A percentile compares a stretch with the other conserved stretches of the same genome.
Conservation (phyloP, 2,329 filamentous ascomycete genomes). For the Diplodia corticola region DNA sequence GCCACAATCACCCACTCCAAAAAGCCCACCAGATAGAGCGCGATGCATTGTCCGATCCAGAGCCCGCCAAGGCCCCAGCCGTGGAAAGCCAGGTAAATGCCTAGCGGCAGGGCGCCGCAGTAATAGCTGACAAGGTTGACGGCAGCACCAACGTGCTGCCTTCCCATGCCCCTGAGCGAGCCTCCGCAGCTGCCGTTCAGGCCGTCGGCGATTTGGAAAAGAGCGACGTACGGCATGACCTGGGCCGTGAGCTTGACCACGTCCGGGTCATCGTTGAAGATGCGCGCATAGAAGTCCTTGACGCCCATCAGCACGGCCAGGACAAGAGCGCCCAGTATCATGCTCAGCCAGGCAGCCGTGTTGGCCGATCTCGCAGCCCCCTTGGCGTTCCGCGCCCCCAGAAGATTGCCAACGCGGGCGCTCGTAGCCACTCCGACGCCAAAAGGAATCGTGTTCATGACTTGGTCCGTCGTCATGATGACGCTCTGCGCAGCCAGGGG, state of each 20-base stretch:
- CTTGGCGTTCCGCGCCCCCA: conserved; percentile 66
- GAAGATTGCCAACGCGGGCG: conserved; percentile 74
- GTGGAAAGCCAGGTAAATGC: conserved; percentile 81
- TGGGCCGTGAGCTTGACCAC: conserved; percentile 72
- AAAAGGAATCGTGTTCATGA: conserved; percentile 83
- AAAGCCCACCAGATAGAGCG: conserved; percentile 72
- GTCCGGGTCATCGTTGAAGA: conserved; percentile 76
- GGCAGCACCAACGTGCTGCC: conserved; percentile 79
- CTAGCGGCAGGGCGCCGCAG: conserved; percentile 74
- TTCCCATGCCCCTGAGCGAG: conserved; percentile 76
- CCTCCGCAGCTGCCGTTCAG: conserved; percentile 84
- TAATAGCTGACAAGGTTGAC: conserved; percentile 87
- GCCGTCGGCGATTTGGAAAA: conserved; percentile 89
- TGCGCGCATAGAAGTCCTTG: conserved; percentile 69
- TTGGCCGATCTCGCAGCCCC: conserved; percentile 74
- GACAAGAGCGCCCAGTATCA: conserved; percentile 67
- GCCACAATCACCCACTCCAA: conserved; percentile 80
- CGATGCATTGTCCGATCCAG: conserved; percentile 77
- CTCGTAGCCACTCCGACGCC: conserved; percentile 81
- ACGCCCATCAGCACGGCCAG: conserved; percentile 69
- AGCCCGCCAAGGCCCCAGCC: conserved; percentile 79
- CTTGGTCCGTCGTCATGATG: conserved; percentile 86
- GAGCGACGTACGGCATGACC: conserved; percentile 81
- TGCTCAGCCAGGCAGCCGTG: conserved; percentile 70
- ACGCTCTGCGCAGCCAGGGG: conserved; percentile 80